Base-by-base conservation (phyloP, 371 early-diverging fungal genomes). In the Choanephora cucurbitarum region DNA sequence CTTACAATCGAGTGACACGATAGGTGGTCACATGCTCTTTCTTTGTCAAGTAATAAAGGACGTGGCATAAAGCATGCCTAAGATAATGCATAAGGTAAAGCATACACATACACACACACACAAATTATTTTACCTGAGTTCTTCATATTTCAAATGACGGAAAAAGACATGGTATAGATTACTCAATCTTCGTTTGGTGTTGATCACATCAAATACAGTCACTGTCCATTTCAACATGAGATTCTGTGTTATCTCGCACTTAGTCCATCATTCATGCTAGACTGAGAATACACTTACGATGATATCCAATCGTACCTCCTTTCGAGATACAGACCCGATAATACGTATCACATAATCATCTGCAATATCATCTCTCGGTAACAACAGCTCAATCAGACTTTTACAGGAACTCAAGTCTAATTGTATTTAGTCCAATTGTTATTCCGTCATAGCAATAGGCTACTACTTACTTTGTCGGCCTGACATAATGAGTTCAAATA, bases 31-130 rank as follows among this genome's bases (percentile, higher is more conserved):
- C 80, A 53, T 82, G 75, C 3, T 68, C 70, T 10, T 70, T 58
- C 44, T 62, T 59, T 4, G 84, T 84, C 66, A 84, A 49, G 40
- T 61, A 76, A 49, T 81, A 84, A 0, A 84, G 68, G 4, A 84
- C 55, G 52, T 84, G 84, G 52, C 84, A 84, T 1, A 77, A n/a
- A 5, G 59, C 37, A 1, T 69, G 54, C 48, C 83, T 79, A 70
- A n/a, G 9, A 44, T 17, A 23, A 5, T 22, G n/a, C n/a, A n/a
- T n/a, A n/a, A n/a, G n/a, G n/a, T n/a, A n/a, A n/a, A n/a, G n/a
- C n/a, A n/a, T n/a, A n/a, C n/a, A n/a, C n/a, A n/a, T n/a, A n/a
- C n/a, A n/a, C n/a, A n/a, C n/a, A n/a, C n/a, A n/a, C n/a, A n/a
- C n/a, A n/a, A n/a, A n/a, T n/a, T n/a, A n/a, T n/a, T n/a, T 28